Evolutionary conservation across 352 stramenopile species (phyloP), one percentile per base, ranked within the genome.

Genomic region (Globisporangium ultimum): DNA sequence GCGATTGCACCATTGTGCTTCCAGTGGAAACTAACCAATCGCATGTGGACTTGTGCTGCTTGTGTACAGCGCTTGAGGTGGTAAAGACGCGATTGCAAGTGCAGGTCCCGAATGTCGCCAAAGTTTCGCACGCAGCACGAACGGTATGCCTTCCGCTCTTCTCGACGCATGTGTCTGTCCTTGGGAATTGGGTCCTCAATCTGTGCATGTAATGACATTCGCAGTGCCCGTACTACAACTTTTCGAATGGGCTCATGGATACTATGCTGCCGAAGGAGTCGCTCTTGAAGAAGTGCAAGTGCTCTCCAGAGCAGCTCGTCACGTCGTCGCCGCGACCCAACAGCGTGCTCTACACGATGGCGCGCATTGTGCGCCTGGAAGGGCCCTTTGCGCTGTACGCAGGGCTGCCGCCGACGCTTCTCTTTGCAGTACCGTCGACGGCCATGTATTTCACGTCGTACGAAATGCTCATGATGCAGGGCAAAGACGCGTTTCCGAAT

Each of bases 361-460:
- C 69, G 17, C 73, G 76, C 28, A 93, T 93, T 46, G 76, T 77
- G 15, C 68, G 76, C 1, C 61, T 80, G 8, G 84, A 92, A 57
- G 83, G 83, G 0, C 72, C 81, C 1, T 32, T 83, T 14, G 84
- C 83, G 28, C 66, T 95, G 32, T 93, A 93, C 58, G 72, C 84
- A 9, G 93, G 93, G 3, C 64, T 98, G 10, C 64, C 74, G 10
- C 92, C 95, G 8, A 98, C 91, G 8, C 61, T 98, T 17, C 58
- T 97, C 28, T 97, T 97, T 64, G 88, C 88, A 1, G 76, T 98
- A 13, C 94, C 96, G 0, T 97, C 93, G 42, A 98, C 93, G 0
- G 89, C 95, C 8, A 66, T 98, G 36, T 98, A 98, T 66, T 98
- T 98, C 63, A 89, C 90, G 5, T 85, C 80, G 2, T 98, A 98